Evolutionary conservation across 495 filamentous ascomycete species (phyloP), one percentile per base, ranked within the genome.

Genomic region (Trichoderma orchidacearum): DNA sequence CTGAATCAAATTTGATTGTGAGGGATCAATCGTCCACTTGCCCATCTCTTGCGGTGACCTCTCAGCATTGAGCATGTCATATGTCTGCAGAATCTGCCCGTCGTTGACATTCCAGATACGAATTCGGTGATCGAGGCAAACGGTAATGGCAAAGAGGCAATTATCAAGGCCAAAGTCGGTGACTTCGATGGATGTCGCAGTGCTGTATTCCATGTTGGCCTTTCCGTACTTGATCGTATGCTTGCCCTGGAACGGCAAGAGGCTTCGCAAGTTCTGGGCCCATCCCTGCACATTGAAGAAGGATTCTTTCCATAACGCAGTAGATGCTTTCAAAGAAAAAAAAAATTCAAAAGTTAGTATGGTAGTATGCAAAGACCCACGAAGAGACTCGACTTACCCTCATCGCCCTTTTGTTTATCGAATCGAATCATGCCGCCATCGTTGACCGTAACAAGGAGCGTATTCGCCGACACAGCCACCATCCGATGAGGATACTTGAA

Each of bases 41-140:
- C 74, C 70, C 11, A 76, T 67, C 32, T 91, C 86, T 41, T 84
- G 73, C 4, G 72, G 66, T 35, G 75, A 68, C 54, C 74, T 66
- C 23, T 63, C 56, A 18, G 64, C 64, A 55, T 75, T 63, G 38
- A 91, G 64, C 25, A 96, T 75, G 69, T 95, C 90, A 63, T 79
- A 80, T 13, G 82, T 81, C 52, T 84, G 79, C 0, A 85, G 79
- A 48, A 87, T 77, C 64, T 81, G 84, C 54, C 89, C 89, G 30
- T 78, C 85, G 2, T 77, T 70, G 17, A 89, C 72, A 62, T 92
- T 92, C 92, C 91, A 95, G 28, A 89, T 81, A 63, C 87, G 84
- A 63, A 99, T 68, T 2, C 81, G 85, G 62, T 97, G 90, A 60
- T 97, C 87, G 36, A 96, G 66, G 62, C 85, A 92, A 28, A 93